These are phyloP conservation scores for Neobulgaria alba DNA, from an alignment of 2,329 filamentous ascomycete species.

Conservation along the genomic window DNA sequence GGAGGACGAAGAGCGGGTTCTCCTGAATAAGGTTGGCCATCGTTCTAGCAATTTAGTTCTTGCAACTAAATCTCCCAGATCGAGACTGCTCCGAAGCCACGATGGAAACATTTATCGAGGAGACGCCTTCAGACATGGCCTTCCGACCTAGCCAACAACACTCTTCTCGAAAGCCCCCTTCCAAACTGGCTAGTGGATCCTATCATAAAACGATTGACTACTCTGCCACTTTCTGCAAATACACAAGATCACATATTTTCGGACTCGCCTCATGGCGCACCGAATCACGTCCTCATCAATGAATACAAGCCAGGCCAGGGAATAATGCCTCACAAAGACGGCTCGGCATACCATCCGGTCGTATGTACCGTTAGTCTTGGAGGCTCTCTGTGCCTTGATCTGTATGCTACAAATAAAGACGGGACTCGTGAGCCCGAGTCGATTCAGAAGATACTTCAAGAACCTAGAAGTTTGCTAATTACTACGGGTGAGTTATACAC, in stretches of 20 bases:
- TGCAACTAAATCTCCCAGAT: conserved; percentile 32
- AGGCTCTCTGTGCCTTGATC: conserved; percentile 65
- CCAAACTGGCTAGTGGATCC: conserved; percentile 68
- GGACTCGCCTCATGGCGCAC: conserved; percentile 61
- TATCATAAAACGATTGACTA: conserved; percentile 52
- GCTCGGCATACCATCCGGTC: conserved; percentile 73
- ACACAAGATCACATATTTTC: conserved; percentile 40
- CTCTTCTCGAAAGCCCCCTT: conserved; percentile 64
- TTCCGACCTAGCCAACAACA: conserved; percentile 70
- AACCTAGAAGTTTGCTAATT: conserved; percentile 71
- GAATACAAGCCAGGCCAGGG: conserved; percentile 82
- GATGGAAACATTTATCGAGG: conserved; percentile 83
- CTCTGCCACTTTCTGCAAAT: conserved; percentile 34
- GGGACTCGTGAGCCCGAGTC: conserved; percentile 46
- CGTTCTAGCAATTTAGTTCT: background rate
- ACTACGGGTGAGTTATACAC: conserved; percentile 62
- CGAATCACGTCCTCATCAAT: conserved; percentile 92
- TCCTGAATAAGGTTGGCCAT: conserved; percentile 58
- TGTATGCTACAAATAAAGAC: conserved; percentile 57
- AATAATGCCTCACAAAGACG: conserved; percentile 98
- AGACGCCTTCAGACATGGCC: conserved; percentile 88
- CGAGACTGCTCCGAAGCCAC: conserved; percentile 56
- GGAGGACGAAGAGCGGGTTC: conserved; percentile 58
- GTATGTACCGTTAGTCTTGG: conserved; percentile 89
- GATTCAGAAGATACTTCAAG: conserved; percentile 61